A percentile compares a stretch with the other conserved stretches of the same genome.
phyloP scores from a whole-genome alignment of 768 basidiomycete genomes.

The Tylopilus balloui region DNA sequence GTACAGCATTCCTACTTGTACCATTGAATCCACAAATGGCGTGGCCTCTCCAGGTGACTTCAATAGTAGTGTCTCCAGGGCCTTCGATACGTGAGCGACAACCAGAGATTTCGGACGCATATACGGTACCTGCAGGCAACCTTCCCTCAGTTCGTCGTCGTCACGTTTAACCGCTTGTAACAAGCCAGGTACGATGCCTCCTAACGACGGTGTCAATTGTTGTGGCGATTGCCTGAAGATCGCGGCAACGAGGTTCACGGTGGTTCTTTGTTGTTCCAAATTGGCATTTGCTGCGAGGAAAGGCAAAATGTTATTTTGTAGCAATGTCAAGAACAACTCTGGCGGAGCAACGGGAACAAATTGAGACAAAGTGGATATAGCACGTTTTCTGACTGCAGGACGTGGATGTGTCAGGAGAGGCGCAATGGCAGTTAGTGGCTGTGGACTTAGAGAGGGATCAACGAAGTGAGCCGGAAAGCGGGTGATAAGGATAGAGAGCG shows the following conservation, averaged over 20 bases:
- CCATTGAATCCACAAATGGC: constrained; percentile 62
- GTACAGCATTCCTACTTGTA: constrained; percentile 66
- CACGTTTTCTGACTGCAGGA: constrained; percentile 88
- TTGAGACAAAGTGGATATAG: constrained; percentile 80
- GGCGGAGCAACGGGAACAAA: constrained; percentile 72
- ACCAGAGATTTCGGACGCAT: neutral
- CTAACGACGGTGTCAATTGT: constrained; percentile 57
- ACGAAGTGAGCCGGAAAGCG: constrained; percentile 74
- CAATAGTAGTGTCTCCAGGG: constrained; percentile 80
- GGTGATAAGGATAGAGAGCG: constrained; percentile 82
- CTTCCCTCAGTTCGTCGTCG: constrained; percentile 83
- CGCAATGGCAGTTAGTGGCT: constrained; percentile 62
- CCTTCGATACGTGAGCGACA: constrained; percentile 33
- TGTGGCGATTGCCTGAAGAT: constrained; percentile 71
- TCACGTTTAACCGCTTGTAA: constrained; percentile 65
- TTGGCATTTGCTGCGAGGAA: constrained; percentile 49
- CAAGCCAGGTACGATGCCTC: constrained; percentile 64
- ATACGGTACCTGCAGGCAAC: constrained; percentile 59
- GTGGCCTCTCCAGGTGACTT: constrained; percentile 81
- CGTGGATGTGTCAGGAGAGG: constrained; percentile 72
- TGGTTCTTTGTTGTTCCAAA: constrained; percentile 70
- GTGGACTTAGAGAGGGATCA: constrained; percentile 46
- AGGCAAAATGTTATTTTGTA: constrained; percentile 56
- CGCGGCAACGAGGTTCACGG: constrained; percentile 74
- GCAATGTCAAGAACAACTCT: constrained; percentile 55